Conservation (phyloP, 805 yeast genomes). For the Diddensiella santjacobensis region DNA sequence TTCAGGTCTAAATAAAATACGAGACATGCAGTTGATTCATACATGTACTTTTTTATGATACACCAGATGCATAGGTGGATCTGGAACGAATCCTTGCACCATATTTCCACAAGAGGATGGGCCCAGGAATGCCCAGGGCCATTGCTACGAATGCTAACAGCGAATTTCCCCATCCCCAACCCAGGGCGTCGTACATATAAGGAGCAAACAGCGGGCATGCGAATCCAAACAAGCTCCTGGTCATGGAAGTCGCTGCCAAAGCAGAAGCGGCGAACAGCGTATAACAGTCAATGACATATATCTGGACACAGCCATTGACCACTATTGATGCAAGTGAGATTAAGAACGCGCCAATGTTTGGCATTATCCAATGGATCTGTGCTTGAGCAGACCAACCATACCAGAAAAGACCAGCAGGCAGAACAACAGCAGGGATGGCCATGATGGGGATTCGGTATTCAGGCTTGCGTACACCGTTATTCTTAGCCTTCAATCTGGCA, state of each 20-base stretch:
- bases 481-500: slow-evolving; percentile 36
- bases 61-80: slow-evolving; percentile 35
- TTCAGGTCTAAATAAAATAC: too few species aligned
- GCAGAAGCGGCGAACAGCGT: slow-evolving; percentile 64
- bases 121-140: slow-evolving; percentile 56
- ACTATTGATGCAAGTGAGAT: slow-evolving; percentile 56
- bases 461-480: slow-evolving; percentile 54
- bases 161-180: slow-evolving; percentile 69
- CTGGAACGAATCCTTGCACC: slow-evolving; percentile 53
- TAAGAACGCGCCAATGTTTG: slow-evolving; percentile 56
- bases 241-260: slow-evolving; percentile 60
- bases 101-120: slow-evolving; percentile 49
- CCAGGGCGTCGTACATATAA: slow-evolving; percentile 50
- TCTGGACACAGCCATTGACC: slow-evolving; percentile 58
- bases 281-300: slow-evolving; percentile 66
- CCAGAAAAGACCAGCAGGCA: slow-evolving; percentile 62
- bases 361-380: slow-evolving; percentile 58
- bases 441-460: slow-evolving; percentile 57
- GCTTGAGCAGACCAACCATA: slow-evolving; percentile 69
- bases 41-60: too few species aligned
- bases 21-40: too few species aligned
- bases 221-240: slow-evolving; percentile 64
- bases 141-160: slow-evolving; percentile 55
- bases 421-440: slow-evolving; percentile 47
- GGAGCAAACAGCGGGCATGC: slow-evolving; percentile 64